Conservation (phyloP, 352 stramenopile genomes). For the Peronospora belbahrii region DNA sequence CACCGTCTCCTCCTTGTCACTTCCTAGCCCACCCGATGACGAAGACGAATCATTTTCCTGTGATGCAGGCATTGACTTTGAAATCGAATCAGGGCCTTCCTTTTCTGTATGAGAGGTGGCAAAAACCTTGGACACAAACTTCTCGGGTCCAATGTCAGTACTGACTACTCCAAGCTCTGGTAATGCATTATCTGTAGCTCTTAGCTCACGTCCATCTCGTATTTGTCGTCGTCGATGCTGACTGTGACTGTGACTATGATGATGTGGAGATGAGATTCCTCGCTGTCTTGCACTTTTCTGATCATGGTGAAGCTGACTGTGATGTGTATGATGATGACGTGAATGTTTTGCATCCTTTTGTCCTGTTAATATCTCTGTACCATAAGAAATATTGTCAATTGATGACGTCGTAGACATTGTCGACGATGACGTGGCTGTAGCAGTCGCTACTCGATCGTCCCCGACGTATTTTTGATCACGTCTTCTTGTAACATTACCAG, state of each 20-base stretch:
- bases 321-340: conserved; percentile 17
- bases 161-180: background rate
- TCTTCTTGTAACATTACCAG: conserved; percentile 2
- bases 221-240: conserved; percentile 9
- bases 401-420: conserved; percentile 33
- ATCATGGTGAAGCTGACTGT: conserved; percentile 14
- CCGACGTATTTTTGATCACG: conserved; percentile 21
- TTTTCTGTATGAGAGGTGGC: conserved; percentile 10
- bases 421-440: conserved; percentile 23
- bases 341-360: conserved; percentile 12
- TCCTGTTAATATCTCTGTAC: background rate
- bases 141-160: conserved; percentile 33
- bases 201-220: background rate
- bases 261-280: conserved; percentile 7
- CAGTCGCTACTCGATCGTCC: conserved; percentile 20
- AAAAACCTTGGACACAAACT: conserved; percentile 36
- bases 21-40: conserved; percentile 37
- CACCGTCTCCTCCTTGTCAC: conserved; percentile 35
- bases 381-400: conserved; percentile 12
- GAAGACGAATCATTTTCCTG: conserved; percentile 31
- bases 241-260: conserved; percentile 12
- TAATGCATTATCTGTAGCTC: background rate
- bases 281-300: conserved; percentile 9
- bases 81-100: background rate
- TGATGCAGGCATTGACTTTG: conserved; percentile 18